Evolutionary conservation across 2,329 filamentous ascomycete species (phyloP).

Genomic region (Penicillium occitanis): DNA sequence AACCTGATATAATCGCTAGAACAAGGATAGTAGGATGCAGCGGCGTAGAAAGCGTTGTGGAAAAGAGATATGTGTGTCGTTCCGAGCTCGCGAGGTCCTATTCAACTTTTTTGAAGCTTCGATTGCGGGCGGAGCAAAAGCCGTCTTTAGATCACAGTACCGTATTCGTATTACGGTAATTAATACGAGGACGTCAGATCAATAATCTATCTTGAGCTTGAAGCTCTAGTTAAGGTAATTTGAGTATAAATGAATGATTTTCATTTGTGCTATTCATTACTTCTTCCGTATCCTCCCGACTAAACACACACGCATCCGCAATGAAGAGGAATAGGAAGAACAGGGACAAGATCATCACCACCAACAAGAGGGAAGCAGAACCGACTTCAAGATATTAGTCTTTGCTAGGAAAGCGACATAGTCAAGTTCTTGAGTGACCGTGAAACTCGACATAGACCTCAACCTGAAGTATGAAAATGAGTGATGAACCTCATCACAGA

Average conservation of each 20-base stretch:
- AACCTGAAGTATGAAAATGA: background rate
- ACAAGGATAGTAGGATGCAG: background rate
- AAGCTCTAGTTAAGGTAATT: background rate
- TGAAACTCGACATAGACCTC: background rate
- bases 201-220: background rate
- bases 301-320: background rate
- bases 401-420: background rate
- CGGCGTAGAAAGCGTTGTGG: background rate
- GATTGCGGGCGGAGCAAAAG: background rate
- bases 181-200: background rate
- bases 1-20: background rate
- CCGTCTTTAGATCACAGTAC: background rate
- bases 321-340: background rate
- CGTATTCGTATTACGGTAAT: slow-evolving; percentile 15
- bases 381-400: background rate
- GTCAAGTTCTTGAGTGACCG: background rate
- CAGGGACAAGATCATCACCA: background rate
- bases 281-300: background rate
- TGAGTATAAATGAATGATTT: background rate
- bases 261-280: background rate
- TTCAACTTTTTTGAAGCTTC: slow-evolving; percentile 10
- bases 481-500: background rate
- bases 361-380: background rate
- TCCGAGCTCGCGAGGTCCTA: slow-evolving; percentile 1
- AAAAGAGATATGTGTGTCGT: background rate